phyloP scores from a whole-genome alignment of 75 land plant species.

The Azolla pinnata region DNA sequence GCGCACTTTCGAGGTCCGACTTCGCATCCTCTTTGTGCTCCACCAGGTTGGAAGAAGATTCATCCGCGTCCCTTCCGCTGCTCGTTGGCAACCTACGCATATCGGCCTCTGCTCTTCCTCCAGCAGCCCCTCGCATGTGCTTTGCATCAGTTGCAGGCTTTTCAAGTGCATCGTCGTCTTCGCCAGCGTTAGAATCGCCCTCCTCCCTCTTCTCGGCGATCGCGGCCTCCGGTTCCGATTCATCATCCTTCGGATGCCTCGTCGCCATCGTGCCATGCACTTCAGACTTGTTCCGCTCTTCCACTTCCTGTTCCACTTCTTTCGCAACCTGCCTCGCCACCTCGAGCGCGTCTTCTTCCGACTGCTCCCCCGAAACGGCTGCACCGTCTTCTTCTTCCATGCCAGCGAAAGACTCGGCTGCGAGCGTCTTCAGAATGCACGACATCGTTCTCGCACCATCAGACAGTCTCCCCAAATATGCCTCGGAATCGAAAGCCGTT shows the following conservation, averaged over 20 bases:
- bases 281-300: slow-evolving; percentile 3
- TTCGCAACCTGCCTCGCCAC: slow-evolving; percentile 36
- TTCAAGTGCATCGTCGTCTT: background rate
- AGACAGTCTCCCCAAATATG: no score
- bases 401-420: no score
- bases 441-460: no score
- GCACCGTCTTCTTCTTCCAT: no score
- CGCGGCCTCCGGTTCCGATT: no score
- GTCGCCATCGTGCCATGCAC: no score
- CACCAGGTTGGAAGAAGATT: background rate
- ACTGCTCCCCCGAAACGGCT: no score
- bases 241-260: slow-evolving; percentile 3
- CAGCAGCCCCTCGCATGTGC: background rate
- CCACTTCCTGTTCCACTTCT: slow-evolving; percentile 30
- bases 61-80: background rate
- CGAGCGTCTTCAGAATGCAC: no score
- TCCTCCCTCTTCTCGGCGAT: no score
- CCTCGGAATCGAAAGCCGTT: no score
- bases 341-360: slow-evolving; percentile 38
- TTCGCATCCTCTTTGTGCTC: no score
- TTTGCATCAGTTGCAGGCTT: background rate
- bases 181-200: background rate
- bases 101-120: slow-evolving; percentile 5
- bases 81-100: background rate
- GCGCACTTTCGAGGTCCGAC: background rate